Conservation (phyloP, 2,329 filamentous ascomycete genomes). For the Fusarium tupiense region DNA sequence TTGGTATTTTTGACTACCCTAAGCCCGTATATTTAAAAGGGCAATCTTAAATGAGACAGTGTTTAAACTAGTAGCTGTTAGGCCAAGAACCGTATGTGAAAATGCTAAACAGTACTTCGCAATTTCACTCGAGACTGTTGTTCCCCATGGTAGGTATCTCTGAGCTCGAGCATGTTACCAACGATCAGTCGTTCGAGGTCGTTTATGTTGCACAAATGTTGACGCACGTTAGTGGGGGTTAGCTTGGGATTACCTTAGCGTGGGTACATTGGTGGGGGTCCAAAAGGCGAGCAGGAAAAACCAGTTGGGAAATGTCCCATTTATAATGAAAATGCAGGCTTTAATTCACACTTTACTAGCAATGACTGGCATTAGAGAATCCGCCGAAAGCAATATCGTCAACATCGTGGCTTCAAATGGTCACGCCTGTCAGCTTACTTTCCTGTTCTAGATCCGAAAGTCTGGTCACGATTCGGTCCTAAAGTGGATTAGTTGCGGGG, state of each 20-base stretch:
- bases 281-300: background rate
- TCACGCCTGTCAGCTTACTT: background rate
- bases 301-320: no score
- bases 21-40: background rate
- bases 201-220: background rate
- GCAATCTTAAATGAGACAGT: background rate
- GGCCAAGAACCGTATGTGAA: rapidly evolving
- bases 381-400: no score
- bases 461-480: conserved; percentile 17
- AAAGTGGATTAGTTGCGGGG: conserved; percentile 1
- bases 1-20: background rate
- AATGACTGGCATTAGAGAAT: background rate
- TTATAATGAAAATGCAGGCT: no score
- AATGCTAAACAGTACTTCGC: no score
- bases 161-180: background rate
- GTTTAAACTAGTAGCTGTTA: background rate
- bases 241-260: background rate
- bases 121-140: no score
- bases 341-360: no score
- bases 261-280: background rate
- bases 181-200: rapidly evolving
- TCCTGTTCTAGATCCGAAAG: background rate
- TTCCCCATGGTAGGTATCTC: rapidly evolving
- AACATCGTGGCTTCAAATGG: background rate
- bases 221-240: background rate